phyloP scores from a whole-genome alignment of 768 basidiomycete species.

The Inosperma sp. region DNA sequence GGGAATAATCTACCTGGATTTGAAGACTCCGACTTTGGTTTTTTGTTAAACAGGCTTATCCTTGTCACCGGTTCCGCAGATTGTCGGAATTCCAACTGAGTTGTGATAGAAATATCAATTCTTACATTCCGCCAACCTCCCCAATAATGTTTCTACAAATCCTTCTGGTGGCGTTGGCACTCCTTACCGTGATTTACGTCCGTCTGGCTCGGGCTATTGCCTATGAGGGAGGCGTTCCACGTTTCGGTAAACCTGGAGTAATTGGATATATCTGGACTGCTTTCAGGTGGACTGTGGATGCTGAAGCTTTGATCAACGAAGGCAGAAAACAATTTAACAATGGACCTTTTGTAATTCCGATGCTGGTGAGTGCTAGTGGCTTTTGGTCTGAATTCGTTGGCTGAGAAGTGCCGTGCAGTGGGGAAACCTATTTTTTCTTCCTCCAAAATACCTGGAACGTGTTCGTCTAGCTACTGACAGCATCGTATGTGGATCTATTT shows the following conservation, averaged over 20 bases:
- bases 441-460: constrained; percentile 29
- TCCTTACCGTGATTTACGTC: too few relatives aligned
- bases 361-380: constrained; percentile 21
- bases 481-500: constrained; percentile 22
- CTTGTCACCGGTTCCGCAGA: too few relatives aligned
- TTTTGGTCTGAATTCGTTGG: not conserved
- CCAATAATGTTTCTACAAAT: too few relatives aligned
- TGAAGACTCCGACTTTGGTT: too few relatives aligned
- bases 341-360: constrained; percentile 34
- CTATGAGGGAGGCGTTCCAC: too few relatives aligned
- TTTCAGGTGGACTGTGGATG: constrained; percentile 30
- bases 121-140: too few relatives aligned
- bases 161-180: too few relatives aligned
- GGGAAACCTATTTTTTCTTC: constrained; percentile 33
- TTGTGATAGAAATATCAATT: too few relatives aligned
- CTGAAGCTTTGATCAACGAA: constrained; percentile 27
- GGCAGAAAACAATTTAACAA: constrained; percentile 27
- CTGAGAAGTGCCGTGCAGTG: constrained; percentile 15
- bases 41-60: too few relatives aligned
- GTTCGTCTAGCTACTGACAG: constrained; percentile 32
- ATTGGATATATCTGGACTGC: constrained; percentile 34
- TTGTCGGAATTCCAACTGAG: too few relatives aligned
- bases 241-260: constrained; percentile 30
- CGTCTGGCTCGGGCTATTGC: too few relatives aligned
- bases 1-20: too few relatives aligned